Conservation (phyloP, 139 green algal genomes). For the Chlamydomonas applanata region DNA sequence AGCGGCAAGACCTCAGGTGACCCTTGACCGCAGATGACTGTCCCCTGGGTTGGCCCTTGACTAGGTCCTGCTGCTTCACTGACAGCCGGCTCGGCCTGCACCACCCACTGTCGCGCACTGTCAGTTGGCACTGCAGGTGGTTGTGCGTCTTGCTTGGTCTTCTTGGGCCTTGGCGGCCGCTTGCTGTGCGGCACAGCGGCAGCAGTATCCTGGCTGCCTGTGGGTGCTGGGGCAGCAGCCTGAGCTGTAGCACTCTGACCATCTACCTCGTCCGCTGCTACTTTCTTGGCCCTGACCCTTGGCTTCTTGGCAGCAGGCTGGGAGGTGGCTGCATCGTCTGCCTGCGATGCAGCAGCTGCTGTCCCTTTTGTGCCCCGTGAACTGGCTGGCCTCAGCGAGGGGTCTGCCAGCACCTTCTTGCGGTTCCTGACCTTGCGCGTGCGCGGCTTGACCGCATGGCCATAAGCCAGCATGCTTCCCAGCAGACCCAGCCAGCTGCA, state of each 20-base stretch:
- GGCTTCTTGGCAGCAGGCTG: not conserved
- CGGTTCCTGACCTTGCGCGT: not conserved
- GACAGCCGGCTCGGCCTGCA: too few relatives aligned
- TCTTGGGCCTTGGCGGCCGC: too few relatives aligned
- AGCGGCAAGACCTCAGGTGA: too few relatives aligned
- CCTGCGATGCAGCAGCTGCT: conserved; percentile 13
- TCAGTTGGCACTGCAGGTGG: too few relatives aligned
- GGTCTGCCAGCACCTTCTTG: too few relatives aligned
- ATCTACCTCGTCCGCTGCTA: not conserved
- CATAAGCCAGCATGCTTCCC: conserved; percentile 5
- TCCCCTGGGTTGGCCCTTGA: too few relatives aligned
- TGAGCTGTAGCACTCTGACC: not conserved
- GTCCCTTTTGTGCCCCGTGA: not conserved
- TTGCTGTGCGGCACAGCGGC: too few relatives aligned
- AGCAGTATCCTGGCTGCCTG: too few relatives aligned
- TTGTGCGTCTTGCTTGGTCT: too few relatives aligned
- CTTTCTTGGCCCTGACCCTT: not conserved
- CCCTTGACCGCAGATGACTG: too few relatives aligned
- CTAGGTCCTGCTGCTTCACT: too few relatives aligned
- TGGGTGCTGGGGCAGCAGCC: not conserved
- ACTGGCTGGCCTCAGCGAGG: not conserved
- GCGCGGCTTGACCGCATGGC: not conserved
- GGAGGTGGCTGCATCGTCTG: conserved; percentile 8
- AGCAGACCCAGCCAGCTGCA: conserved; percentile 23
- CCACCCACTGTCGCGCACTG: too few relatives aligned